Evolutionary conservation across 2,329 filamentous ascomycete genomes (phyloP).

Genomic region (Exophiala spinifera): DNA sequence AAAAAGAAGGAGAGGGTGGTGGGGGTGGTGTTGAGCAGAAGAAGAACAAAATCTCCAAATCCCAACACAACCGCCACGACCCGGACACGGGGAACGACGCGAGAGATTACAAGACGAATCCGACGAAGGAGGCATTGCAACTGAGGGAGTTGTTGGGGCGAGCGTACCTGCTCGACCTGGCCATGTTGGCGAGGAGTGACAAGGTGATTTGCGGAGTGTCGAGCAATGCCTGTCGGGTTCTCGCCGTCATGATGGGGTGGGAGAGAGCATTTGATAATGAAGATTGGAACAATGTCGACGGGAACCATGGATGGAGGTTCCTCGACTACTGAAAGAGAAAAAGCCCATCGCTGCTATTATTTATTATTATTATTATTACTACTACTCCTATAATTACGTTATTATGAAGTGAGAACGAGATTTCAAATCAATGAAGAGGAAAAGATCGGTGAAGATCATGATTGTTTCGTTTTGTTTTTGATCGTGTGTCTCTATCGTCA

Average conservation of each 20-base stretch:
- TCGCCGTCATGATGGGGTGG: slow-evolving; percentile 88
- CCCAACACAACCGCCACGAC: no score
- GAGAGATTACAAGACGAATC: slow-evolving; percentile 29
- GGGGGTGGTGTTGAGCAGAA: neutral
- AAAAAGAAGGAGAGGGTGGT: slow-evolving; percentile 1
- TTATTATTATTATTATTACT: no score
- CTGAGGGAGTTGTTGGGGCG: slow-evolving; percentile 72
- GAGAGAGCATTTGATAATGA: slow-evolving; percentile 58
- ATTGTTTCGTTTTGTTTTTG: no score
- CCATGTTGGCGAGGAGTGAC: slow-evolving; percentile 68
- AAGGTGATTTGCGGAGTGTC: slow-evolving; percentile 74
- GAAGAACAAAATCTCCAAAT: neutral
- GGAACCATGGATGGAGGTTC: slow-evolving; percentile 60
- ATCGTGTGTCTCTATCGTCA: no score
- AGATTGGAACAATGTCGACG: slow-evolving; percentile 78
- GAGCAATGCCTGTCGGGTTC: slow-evolving; percentile 59
- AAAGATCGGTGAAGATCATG: no score
- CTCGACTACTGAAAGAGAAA: slow-evolving; percentile 31
- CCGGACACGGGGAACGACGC: neutral
- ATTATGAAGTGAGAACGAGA: no score
- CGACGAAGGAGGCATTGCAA: slow-evolving; percentile 51
- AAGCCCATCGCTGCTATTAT: no score
- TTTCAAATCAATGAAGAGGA: no score
- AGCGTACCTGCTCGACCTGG: slow-evolving; percentile 78
- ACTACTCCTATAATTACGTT: no score